These are phyloP conservation scores for Oenanthe sinensis DNA, from an alignment of 129 eudicot species.

Conservation along the genomic window DNA sequence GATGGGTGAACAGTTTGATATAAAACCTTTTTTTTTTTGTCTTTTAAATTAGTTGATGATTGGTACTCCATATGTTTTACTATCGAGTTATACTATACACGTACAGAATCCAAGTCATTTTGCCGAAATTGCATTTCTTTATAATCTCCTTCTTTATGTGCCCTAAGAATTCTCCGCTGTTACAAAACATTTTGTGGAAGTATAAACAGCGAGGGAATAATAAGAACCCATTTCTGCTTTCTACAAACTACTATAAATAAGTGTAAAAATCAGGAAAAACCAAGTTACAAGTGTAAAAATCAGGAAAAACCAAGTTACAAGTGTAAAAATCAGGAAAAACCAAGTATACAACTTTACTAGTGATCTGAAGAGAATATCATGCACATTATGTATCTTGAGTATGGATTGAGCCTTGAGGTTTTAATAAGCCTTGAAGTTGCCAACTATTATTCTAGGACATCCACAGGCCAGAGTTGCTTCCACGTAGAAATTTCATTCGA, in stretches of 20 bases:
- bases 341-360: not conserved
- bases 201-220: slow-evolving; percentile 1
- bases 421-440: not conserved
- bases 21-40: too few relatives aligned
- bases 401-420: not conserved
- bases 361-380: not conserved
- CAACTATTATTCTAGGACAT: slow-evolving; percentile 38
- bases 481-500: slow-evolving; percentile 44
- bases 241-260: slow-evolving; percentile 2
- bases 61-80: too few relatives aligned
- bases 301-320: too few relatives aligned
- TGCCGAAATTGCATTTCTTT: not conserved
- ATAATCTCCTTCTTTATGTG: not conserved
- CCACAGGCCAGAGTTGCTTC: slow-evolving; percentile 61
- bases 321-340: not conserved
- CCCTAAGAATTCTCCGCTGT: not conserved
- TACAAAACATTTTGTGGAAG: not conserved
- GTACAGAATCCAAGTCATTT: not conserved
- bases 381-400: not conserved
- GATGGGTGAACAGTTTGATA: too few relatives aligned
- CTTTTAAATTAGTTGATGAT: too few relatives aligned
- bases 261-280: too few relatives aligned
- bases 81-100: too few relatives aligned
- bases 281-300: too few relatives aligned
- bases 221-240: slow-evolving; percentile 3